These are phyloP conservation scores for Botrytis squamosa DNA, from an alignment of 2,329 filamentous ascomycete genomes.

Conservation along the genomic window DNA sequence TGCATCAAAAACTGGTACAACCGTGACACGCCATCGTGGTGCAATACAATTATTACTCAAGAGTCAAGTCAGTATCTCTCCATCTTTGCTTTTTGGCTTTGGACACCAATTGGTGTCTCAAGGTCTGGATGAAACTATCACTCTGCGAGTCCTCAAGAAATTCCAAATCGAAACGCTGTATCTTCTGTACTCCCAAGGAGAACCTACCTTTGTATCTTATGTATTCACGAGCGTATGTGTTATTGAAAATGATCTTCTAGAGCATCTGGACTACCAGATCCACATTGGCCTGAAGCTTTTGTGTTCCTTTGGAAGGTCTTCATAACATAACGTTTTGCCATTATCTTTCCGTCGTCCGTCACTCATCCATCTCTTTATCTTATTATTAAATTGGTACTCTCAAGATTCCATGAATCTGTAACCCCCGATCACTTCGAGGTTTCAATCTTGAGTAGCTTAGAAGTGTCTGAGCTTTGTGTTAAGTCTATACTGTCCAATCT, in stretches of 20 bases:
- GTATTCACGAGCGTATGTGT: neutral
- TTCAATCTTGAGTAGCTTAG: neutral
- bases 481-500: neutral
- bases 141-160: too few species aligned
- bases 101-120: neutral
- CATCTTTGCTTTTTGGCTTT: neutral
- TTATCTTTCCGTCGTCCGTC: neutral
- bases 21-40: neutral
- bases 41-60: neutral
- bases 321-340: neutral
- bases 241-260: neutral
- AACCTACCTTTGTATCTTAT: neutral
- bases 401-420: neutral
- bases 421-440: neutral
- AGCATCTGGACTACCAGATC: neutral
- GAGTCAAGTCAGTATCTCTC: neutral
- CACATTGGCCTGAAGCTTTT: neutral
- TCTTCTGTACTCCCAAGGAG: neutral
- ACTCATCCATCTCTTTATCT: neutral
- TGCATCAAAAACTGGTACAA: neutral
- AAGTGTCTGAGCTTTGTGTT: neutral
- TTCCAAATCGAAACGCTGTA: neutral
- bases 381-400: neutral
- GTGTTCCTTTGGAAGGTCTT: neutral
- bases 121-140: neutral